phyloP scores from a whole-genome alignment of 371 early-diverging fungal species.

The Smittium culicis region DNA sequence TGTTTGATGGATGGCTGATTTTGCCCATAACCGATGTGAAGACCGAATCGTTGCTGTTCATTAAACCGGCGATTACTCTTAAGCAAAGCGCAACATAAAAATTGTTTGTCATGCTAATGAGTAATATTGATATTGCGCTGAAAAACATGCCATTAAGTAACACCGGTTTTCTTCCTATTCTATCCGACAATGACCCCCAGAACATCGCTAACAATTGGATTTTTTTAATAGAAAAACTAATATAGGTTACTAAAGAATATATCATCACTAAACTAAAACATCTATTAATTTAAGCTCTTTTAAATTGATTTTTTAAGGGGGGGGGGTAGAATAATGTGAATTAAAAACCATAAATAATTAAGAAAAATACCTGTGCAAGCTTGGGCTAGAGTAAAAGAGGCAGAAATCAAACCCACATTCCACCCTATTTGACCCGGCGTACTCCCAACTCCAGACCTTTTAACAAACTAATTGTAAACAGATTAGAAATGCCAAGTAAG shows the following conservation, averaged over 20 bases:
- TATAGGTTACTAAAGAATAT: too few relatives aligned
- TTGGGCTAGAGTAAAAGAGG: constrained; percentile 49
- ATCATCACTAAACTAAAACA: too few relatives aligned
- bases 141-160: constrained; percentile 63
- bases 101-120: constrained; percentile 60
- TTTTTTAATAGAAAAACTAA: too few relatives aligned
- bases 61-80: constrained; percentile 52
- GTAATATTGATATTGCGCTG: constrained; percentile 43
- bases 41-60: constrained; percentile 75
- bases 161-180: constrained; percentile 66
- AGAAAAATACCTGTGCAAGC: constrained; percentile 21
- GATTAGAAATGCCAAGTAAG: too few relatives aligned
- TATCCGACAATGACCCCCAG: constrained; percentile 56
- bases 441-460: constrained; percentile 39
- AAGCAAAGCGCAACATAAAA: constrained; percentile 49
- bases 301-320: too few relatives aligned
- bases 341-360: too few relatives aligned
- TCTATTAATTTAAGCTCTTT: too few relatives aligned
- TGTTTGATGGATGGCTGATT: constrained; percentile 63
- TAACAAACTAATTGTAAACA: constrained; percentile 48
- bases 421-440: constrained; percentile 43
- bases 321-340: too few relatives aligned
- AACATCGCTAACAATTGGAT: too few relatives aligned
- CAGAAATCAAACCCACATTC: constrained; percentile 48
- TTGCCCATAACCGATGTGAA: constrained; percentile 77